phyloP scores from a whole-genome alignment of 164 flowering plant genomes.

The Protea cynaroides region DNA sequence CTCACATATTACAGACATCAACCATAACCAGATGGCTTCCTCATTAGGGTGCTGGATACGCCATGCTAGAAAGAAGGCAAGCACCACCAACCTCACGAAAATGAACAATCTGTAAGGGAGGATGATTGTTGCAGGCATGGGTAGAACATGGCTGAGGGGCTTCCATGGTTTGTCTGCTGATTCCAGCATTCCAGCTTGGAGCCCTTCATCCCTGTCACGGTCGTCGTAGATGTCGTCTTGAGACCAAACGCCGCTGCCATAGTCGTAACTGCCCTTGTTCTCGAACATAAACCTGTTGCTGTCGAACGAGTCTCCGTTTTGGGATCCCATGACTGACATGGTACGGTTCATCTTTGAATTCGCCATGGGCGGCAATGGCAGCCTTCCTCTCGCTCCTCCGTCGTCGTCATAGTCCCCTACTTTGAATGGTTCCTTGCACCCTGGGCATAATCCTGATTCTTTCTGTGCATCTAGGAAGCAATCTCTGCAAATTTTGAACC shows the following conservation, averaged over 20 bases:
- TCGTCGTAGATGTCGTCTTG: constrained; percentile 40
- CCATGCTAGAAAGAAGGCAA: constrained; percentile 62
- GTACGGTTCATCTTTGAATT: not conserved
- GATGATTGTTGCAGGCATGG: constrained; percentile 58
- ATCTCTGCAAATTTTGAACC: constrained; percentile 61
- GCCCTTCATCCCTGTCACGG: constrained; percentile 34
- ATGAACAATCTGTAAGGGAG: constrained; percentile 76
- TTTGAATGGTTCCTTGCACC: constrained; percentile 66
- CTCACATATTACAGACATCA: constrained; percentile 78
- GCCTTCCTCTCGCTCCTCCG: not conserved
- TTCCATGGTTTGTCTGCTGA: constrained; percentile 74
- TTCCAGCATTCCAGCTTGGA: constrained; percentile 36
- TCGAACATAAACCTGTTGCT: constrained; percentile 78
- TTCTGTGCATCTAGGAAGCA: constrained; percentile 59
- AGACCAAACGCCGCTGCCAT: constrained; percentile 88
- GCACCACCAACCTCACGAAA: constrained; percentile 48
- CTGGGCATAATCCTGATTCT: constrained; percentile 54
- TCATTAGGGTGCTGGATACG: constrained; percentile 54
- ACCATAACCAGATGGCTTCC: constrained; percentile 89
- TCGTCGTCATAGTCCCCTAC: constrained; percentile 38
- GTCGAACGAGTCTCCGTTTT: constrained; percentile 74
- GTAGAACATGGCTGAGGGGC: constrained; percentile 73
- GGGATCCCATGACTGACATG: constrained; percentile 34
- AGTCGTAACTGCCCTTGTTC: constrained; percentile 76
- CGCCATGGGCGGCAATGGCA: not conserved